These are phyloP conservation scores for Ballota nigra DNA, from an alignment of 257 asterid species.

Conservation along the genomic window DNA sequence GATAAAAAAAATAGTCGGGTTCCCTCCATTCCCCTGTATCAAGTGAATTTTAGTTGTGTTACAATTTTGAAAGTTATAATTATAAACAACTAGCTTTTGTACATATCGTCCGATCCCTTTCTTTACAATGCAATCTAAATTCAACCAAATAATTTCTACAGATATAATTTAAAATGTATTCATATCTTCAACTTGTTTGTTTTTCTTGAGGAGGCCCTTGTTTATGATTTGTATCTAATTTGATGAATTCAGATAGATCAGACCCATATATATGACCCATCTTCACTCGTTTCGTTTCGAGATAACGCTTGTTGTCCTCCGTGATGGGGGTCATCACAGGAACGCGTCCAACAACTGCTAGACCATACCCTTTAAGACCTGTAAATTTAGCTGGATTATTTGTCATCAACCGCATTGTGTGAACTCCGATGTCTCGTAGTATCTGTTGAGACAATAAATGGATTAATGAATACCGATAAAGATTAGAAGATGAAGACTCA, in stretches of 20 bases:
- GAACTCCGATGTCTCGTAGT: conserved; percentile 70
- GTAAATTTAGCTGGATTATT: conserved; percentile 83
- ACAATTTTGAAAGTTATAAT: too few species aligned
- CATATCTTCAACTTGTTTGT: background rate
- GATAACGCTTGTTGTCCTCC: conserved; percentile 68
- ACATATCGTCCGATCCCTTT: background rate
- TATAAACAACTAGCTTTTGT: too few species aligned
- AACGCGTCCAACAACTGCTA: conserved; percentile 77
- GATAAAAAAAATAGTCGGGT: too few species aligned
- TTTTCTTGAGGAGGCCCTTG: too few species aligned
- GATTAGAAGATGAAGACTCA: too few species aligned
- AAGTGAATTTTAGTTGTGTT: too few species aligned
- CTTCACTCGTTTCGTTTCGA: conserved; percentile 69
- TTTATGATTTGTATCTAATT: too few species aligned
- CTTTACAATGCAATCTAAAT: too few species aligned
- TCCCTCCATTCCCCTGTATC: too few species aligned
- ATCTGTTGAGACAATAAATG: conserved; percentile 34
- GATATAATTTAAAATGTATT: too few species aligned
- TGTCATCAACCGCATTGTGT: conserved; percentile 83
- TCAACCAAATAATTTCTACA: too few species aligned
- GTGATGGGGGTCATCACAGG: conserved; percentile 77
- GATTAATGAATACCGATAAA: too few species aligned
- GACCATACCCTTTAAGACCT: conserved; percentile 74
- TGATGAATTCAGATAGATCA: conserved; percentile 42
- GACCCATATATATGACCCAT: conserved; percentile 81